A percentile compares a stretch with the other conserved stretches of the same genome.
phyloP scores from a whole-genome alignment of 2,329 filamentous ascomycete species.

The Exophiala sideris region DNA sequence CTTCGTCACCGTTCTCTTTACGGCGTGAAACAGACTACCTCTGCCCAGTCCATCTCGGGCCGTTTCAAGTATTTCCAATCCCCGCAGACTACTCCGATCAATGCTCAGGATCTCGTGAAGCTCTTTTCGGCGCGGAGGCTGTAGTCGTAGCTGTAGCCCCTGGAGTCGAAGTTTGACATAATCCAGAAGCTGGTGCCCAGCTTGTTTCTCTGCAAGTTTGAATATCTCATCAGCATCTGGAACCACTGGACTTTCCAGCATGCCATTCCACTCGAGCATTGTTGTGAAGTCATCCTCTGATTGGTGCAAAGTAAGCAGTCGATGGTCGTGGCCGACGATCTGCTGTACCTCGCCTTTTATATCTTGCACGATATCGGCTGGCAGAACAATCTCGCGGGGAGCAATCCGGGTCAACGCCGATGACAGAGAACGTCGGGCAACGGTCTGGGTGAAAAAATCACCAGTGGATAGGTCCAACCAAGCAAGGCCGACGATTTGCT shows the following conservation, averaged over 20 bases:
- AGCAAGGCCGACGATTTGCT: conserved; percentile 67
- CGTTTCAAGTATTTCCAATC: conserved; percentile 84
- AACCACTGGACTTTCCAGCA: conserved; percentile 72
- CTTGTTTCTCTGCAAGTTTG: conserved; percentile 65
- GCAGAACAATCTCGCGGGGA: conserved; percentile 79
- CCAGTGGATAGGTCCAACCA: conserved; percentile 96
- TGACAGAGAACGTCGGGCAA: conserved; percentile 67
- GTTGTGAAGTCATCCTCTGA: conserved; percentile 43
- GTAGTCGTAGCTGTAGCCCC: conserved; percentile 74
- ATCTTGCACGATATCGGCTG: conserved; percentile 58
- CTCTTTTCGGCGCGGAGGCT: conserved; percentile 73
- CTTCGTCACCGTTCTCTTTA: conserved; percentile 85
- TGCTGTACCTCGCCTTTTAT: conserved; percentile 61
- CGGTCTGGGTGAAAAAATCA: conserved; percentile 81
- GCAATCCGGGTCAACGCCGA: conserved; percentile 78
- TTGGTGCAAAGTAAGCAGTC: conserved; percentile 70
- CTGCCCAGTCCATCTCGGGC: conserved; percentile 73
- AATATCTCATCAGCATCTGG: conserved; percentile 56
- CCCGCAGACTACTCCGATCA: conserved; percentile 85
- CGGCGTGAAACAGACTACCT: conserved; percentile 85
- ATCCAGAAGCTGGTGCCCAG: conserved; percentile 75
- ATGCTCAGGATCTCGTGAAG: conserved; percentile 79
- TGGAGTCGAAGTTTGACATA: conserved; percentile 79
- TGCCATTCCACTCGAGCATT: conserved; percentile 65
- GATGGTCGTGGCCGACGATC: conserved; percentile 70